Evolutionary conservation across 2,329 filamentous ascomycete species (phyloP), one percentile per base, ranked within the genome.

Genomic region (Calonectria leucothoes): DNA sequence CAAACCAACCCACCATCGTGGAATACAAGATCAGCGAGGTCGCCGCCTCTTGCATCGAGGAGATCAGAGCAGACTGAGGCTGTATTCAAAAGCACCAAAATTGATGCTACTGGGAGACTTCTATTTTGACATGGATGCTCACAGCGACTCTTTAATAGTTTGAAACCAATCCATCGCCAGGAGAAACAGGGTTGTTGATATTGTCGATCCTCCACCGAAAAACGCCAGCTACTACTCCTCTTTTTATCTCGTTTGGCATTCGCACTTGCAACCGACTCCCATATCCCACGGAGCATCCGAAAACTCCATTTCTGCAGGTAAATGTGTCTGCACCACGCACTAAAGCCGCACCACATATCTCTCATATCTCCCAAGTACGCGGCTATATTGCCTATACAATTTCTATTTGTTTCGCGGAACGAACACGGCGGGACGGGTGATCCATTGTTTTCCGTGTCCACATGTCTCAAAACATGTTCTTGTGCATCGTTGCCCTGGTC

Each of bases 21-120:
- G 85, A 87, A 77, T 86, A 86, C 76, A 86, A 86, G 75, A 85
- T 87, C 74, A 86, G 84, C 69, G 82, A 86, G 71, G 84, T 86
- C 20, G 80, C 76, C 15, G 79, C 81, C 8, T 73, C 74, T 20
- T 82, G 79, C 45, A 75, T 73, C 10, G 74, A 73, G 45, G 64
- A 70, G 29, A 29, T 61, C 27, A 64, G 63, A 51, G 39, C 27
- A 39, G 55, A 52, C 14, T 76, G 42, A 78, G 48, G 33, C 17
- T 61, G 55, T 37, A 29, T 20, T 64, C 59, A 52, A 20, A 31
- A 70, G 37, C n/a, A 45, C 64, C 37, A 39, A 35, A 20, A 49
- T 39, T 66, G 23, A 51, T 31, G 37, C 59, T 48, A 66, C 39
- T 20, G 42, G 42, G 27, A 35, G 42, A 48, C 14, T 69, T 49